Evolutionary conservation across 805 yeast genomes (phyloP).

Genomic region (Nakazawaea populi): DNA sequence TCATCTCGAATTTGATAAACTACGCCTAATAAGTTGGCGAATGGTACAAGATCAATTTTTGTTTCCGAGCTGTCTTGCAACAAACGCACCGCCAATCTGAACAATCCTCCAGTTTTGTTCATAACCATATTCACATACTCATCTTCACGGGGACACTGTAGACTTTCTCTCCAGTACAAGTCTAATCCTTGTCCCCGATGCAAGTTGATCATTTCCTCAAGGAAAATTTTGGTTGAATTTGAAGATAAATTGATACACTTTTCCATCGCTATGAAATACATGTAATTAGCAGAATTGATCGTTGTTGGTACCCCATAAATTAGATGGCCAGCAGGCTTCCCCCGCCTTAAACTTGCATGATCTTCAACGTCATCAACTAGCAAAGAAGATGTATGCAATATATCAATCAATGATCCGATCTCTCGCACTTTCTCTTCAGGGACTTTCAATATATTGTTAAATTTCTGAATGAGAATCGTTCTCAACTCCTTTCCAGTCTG

Average conservation of each 20-base stretch:
- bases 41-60: slow-evolving; percentile 35
- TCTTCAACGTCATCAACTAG: slow-evolving; percentile 90
- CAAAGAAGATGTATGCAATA: slow-evolving; percentile 60
- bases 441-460: slow-evolving; percentile 45
- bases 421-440: slow-evolving; percentile 29
- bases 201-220: slow-evolving; percentile 71
- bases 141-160: slow-evolving; percentile 48
- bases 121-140: slow-evolving; percentile 77
- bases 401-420: slow-evolving; percentile 46
- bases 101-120: slow-evolving; percentile 87
- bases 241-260: slow-evolving; percentile 31
- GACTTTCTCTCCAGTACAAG: slow-evolving; percentile 77
- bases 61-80: slow-evolving; percentile 34
- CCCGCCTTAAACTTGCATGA: slow-evolving; percentile 62
- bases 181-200: slow-evolving; percentile 92
- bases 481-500: slow-evolving; percentile 57
- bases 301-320: slow-evolving; percentile 76
- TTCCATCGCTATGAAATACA: slow-evolving; percentile 69
- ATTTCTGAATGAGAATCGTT: slow-evolving; percentile 39
- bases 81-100: slow-evolving; percentile 65
- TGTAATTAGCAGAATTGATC: slow-evolving; percentile 76
- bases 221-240: slow-evolving; percentile 31
- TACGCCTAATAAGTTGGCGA: slow-evolving; percentile 75
- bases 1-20: slow-evolving; percentile 87
- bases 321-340: slow-evolving; percentile 72